These are phyloP conservation scores for Colletotrichum sp. DNA, from an alignment of 2,329 filamentous ascomycete species.

Conservation along the genomic window DNA sequence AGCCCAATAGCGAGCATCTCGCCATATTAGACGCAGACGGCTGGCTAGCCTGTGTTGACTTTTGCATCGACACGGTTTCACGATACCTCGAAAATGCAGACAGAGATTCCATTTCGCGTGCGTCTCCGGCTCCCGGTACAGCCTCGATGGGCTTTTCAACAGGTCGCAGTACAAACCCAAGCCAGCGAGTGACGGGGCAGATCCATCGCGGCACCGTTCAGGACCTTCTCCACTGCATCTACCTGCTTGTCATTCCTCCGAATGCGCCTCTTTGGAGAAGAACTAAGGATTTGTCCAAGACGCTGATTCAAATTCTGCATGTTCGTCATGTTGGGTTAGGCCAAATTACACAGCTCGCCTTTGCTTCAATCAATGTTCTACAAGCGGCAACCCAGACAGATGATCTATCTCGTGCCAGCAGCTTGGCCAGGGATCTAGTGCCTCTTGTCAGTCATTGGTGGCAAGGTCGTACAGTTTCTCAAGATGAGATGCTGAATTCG, in stretches of 20 bases:
- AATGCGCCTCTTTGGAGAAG: slow-evolving; percentile 70
- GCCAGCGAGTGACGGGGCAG: slow-evolving; percentile 25
- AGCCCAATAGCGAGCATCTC: slow-evolving; percentile 82
- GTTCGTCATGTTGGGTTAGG: slow-evolving; percentile 62
- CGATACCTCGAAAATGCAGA: slow-evolving; percentile 51
- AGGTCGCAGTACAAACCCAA: slow-evolving; percentile 25
- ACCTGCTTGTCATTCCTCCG: slow-evolving; percentile 65
- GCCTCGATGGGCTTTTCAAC: slow-evolving; percentile 33
- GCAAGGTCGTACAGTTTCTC: slow-evolving; percentile 69
- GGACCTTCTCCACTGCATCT: slow-evolving; percentile 69
- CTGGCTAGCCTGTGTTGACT: slow-evolving; percentile 74
- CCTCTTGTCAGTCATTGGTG: slow-evolving; percentile 79
- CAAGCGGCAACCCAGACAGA: slow-evolving; percentile 72
- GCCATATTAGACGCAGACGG: slow-evolving; percentile 57
- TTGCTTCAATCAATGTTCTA: slow-evolving; percentile 77
- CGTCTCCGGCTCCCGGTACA: slow-evolving; percentile 52
- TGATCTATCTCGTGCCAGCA: slow-evolving; percentile 65
- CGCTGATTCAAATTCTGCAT: slow-evolving; percentile 66
- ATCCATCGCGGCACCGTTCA: slow-evolving; percentile 29
- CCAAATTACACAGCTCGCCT: slow-evolving; percentile 72
- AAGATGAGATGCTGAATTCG: slow-evolving; percentile 64
- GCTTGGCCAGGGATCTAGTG: slow-evolving; percentile 65
- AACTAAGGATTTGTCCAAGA: slow-evolving; percentile 59
- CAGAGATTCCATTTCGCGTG: slow-evolving; percentile 39
- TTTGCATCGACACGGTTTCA: slow-evolving; percentile 70